A percentile compares a stretch with the other conserved stretches of the same genome.
phyloP scores from a whole-genome alignment of 495 filamentous ascomycete genomes.

The Talaromyces trachyspermus region DNA sequence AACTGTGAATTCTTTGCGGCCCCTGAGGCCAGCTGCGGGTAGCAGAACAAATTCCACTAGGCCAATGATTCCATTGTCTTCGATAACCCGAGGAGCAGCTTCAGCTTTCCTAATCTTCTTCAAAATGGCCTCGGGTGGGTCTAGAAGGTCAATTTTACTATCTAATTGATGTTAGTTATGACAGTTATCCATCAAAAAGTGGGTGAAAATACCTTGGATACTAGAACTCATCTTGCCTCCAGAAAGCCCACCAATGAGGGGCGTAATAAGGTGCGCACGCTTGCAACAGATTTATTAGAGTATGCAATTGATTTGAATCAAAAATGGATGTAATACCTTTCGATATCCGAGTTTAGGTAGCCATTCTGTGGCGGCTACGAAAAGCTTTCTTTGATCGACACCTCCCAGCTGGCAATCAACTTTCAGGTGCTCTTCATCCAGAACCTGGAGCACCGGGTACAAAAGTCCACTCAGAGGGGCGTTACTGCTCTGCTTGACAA shows the following conservation, averaged over 20 bases:
- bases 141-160: constrained; percentile 84
- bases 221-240: constrained; percentile 76
- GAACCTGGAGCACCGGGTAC: constrained; percentile 74
- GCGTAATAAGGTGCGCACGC: constrained; percentile 82
- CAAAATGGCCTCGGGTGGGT: constrained; percentile 58
- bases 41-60: constrained; percentile 83
- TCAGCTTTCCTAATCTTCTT: constrained; percentile 81
- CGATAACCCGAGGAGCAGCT: constrained; percentile 63
- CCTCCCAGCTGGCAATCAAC: constrained; percentile 71
- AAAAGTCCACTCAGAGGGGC: constrained; percentile 70
- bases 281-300: no score
- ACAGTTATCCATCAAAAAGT: neutral
- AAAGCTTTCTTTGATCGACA: neutral
- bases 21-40: constrained; percentile 47
- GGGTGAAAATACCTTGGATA: constrained; percentile 21
- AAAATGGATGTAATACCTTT: constrained; percentile 25
- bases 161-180: constrained; percentile 12
- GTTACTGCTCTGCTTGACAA: constrained; percentile 83
- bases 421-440: constrained; percentile 85
- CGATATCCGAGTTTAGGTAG: constrained; percentile 38
- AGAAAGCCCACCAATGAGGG: constrained; percentile 78
- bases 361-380: constrained; percentile 53
- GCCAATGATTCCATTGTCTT: constrained; percentile 77
- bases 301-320: no score
- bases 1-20: constrained; percentile 30